A percentile compares a stretch with the other conserved stretches of the same genome.
Evolutionary conservation across 179 eudicot genomes (phyloP).

Genomic region (Beta lomatogona): DNA sequence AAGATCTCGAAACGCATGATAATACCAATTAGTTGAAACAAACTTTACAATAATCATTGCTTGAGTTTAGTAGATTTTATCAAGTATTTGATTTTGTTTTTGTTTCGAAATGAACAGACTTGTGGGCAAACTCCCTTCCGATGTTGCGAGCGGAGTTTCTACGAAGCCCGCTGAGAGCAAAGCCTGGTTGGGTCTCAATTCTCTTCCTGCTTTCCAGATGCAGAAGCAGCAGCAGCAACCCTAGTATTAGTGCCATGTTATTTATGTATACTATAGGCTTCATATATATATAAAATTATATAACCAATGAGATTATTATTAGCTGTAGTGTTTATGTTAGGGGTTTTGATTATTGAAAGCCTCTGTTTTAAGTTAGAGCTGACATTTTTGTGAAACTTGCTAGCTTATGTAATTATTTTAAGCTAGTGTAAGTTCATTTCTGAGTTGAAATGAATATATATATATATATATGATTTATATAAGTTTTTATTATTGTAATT

Average conservation of each 20-base stretch:
- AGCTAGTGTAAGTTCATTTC: constrained; percentile 37
- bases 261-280: constrained; percentile 8
- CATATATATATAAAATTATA: neutral
- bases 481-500: neutral
- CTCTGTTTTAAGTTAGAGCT: constrained; percentile 25
- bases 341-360: constrained; percentile 13
- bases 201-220: constrained; percentile 37
- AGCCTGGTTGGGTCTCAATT: constrained; percentile 65
- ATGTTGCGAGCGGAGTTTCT: constrained; percentile 29
- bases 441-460: constrained; percentile 21
- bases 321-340: constrained; percentile 21
- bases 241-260: constrained; percentile 2
- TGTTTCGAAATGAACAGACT: constrained; percentile 36
- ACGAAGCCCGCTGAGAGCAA: constrained; percentile 44
- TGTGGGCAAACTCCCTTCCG: constrained; percentile 49
- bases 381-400: constrained; percentile 35
- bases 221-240: constrained; percentile 34
- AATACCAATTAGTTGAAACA: neutral
- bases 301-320: constrained; percentile 28
- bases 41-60: neutral
- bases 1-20: neutral
- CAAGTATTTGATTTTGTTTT: neutral
- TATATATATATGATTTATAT: constrained; percentile 10
- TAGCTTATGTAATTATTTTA: constrained; percentile 39
- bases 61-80: neutral